phyloP scores from a whole-genome alignment of 2,329 filamentous ascomycete genomes.

The Trichoderma arundinaceum region DNA sequence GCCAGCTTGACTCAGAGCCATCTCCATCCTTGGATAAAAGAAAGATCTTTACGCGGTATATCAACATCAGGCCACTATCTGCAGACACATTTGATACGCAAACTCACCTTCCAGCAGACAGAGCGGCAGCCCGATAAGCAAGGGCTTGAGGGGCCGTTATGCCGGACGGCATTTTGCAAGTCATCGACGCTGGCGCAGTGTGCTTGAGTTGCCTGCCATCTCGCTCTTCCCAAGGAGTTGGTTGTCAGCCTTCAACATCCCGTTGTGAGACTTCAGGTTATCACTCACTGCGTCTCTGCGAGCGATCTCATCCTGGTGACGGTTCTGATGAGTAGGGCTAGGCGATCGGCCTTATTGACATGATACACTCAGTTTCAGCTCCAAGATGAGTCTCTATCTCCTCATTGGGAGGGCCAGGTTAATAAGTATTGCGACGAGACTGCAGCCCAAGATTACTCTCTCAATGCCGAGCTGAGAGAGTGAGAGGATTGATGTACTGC shows the following conservation, averaged over 20 bases:
- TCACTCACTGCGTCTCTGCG: constrained; percentile 47
- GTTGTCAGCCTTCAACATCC: not conserved
- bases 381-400: not conserved
- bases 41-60: constrained; percentile 64
- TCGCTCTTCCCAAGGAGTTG: constrained; percentile 53
- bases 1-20: constrained; percentile 68
- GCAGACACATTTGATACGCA: not conserved
- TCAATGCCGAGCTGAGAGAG: not conserved
- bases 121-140: constrained; percentile 79
- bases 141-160: constrained; percentile 63
- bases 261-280: not conserved
- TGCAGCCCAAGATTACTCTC: constrained; percentile 11
- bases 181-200: constrained; percentile 63
- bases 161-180: constrained; percentile 67
- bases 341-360: constrained; percentile 7
- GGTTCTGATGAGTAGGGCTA: constrained; percentile 2
- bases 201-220: constrained; percentile 70
- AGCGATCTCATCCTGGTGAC: constrained; percentile 45
- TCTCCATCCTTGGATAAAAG: constrained; percentile 72
- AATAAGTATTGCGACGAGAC: not conserved
- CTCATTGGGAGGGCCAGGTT: not conserved
- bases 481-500: not conserved
- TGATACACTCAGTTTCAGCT: not conserved
- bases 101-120: constrained; percentile 83
- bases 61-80: constrained; percentile 18